Evolutionary conservation across 2,329 filamentous ascomycete species (phyloP).

Genomic region (Teratosphaeria zuluensis): DNA sequence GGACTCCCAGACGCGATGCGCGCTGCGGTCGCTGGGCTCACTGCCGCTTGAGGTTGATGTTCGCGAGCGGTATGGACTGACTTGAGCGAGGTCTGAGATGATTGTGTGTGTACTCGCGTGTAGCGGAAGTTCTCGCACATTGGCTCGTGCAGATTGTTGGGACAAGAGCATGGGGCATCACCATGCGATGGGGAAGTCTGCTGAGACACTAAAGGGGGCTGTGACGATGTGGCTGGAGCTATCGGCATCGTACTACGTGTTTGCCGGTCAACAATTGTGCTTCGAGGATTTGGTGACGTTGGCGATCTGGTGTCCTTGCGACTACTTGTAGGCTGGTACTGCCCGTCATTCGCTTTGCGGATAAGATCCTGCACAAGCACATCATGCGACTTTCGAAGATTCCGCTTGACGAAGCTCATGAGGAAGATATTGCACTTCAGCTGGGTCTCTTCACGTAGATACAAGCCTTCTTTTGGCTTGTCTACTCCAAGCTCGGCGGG

Average conservation of each 20-base stretch:
- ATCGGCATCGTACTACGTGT: neutral
- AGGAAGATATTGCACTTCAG: slow-evolving; percentile 72
- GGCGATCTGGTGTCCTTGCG: neutral
- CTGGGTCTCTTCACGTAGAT: slow-evolving; percentile 76
- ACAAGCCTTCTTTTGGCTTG: slow-evolving; percentile 57
- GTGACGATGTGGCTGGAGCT: neutral
- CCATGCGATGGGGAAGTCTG: neutral
- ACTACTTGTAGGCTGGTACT: neutral
- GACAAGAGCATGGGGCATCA: slow-evolving; percentile 5
- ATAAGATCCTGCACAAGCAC: slow-evolving; percentile 51
- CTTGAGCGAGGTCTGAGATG: neutral
- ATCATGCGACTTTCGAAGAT: slow-evolving; percentile 65
- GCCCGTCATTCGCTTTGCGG: slow-evolving; percentile 6
- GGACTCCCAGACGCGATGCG: neutral
- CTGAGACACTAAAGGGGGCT: neutral
- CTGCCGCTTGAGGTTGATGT: neutral
- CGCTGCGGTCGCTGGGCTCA: neutral
- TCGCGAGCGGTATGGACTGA: neutral
- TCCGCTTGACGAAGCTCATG: slow-evolving; percentile 69
- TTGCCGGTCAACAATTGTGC: neutral
- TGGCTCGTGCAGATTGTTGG: slow-evolving; percentile 1
- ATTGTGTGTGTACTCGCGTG: neutral
- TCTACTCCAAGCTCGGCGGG: slow-evolving; percentile 53
- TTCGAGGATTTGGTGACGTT: neutral
- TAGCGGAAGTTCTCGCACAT: slow-evolving; percentile 9